A percentile compares a stretch with the other conserved stretches of the same genome.
These are phyloP conservation scores for Grosmannia serpens DNA, from an alignment of 2,329 filamentous ascomycete genomes.

Conservation along the genomic window DNA sequence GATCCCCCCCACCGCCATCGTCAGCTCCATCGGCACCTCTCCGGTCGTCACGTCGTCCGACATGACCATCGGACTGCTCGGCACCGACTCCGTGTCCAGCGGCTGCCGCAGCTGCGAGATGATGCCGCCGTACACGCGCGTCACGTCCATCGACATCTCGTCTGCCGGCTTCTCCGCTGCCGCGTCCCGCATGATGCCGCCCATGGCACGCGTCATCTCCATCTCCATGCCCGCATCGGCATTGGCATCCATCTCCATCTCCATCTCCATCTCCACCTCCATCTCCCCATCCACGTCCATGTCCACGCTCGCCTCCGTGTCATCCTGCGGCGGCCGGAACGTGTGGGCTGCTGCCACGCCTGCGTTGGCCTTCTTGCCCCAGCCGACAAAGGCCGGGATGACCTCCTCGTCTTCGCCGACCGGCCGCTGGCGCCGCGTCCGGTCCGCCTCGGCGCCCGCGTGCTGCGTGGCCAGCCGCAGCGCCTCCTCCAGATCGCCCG, in stretches of 20 bases:
- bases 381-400: slow-evolving; percentile 63
- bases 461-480: slow-evolving; percentile 62
- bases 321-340: slow-evolving; percentile 19
- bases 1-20: slow-evolving; percentile 66
- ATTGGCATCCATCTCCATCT: slow-evolving; percentile 30
- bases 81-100: slow-evolving; percentile 4
- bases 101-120: slow-evolving; percentile 33
- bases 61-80: slow-evolving; percentile 16
- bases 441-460: slow-evolving; percentile 40
- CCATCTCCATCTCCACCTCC: slow-evolving; percentile 26
- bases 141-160: slow-evolving; percentile 89
- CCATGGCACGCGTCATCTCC: slow-evolving; percentile 43
- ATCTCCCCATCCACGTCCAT: slow-evolving; percentile 43
- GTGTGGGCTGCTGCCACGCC: neutral
- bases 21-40: slow-evolving; percentile 60
- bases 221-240: slow-evolving; percentile 40
- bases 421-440: slow-evolving; percentile 39
- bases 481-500: slow-evolving; percentile 63
- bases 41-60: slow-evolving; percentile 47
- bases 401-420: slow-evolving; percentile 58
- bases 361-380: slow-evolving; percentile 45
- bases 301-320: slow-evolving; percentile 25
- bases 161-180: slow-evolving; percentile 21
- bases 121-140: slow-evolving; percentile 70
- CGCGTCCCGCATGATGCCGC: slow-evolving; percentile 25